These are phyloP conservation scores for Lactarius quietus DNA, from an alignment of 768 basidiomycete species.

Conservation along the genomic window DNA sequence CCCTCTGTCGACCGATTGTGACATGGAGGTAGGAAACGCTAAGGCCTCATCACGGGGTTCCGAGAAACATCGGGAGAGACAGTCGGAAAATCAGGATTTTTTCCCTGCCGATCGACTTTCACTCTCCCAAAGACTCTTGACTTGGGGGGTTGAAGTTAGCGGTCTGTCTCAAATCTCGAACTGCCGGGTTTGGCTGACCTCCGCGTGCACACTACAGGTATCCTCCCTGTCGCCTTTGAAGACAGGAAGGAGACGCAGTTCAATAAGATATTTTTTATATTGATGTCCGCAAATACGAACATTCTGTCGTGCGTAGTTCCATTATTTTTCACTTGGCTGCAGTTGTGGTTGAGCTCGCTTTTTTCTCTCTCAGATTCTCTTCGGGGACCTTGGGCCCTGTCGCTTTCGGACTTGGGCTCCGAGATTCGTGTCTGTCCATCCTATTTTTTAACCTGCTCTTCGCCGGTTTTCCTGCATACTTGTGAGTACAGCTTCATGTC, in stretches of 20 bases:
- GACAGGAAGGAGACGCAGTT: constrained; percentile 39
- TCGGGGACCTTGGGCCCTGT: constrained; percentile 46
- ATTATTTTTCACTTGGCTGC: neutral
- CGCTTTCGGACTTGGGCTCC: constrained; percentile 41
- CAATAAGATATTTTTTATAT: constrained; percentile 42
- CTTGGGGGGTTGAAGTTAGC: constrained; percentile 35
- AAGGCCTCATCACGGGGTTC: neutral
- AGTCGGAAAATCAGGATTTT: neutral
- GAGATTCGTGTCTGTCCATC: constrained; percentile 45
- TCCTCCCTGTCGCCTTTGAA: constrained; percentile 35
- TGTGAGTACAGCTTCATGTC: constrained; percentile 31
- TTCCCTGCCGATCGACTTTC: neutral
- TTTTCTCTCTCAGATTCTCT: constrained; percentile 37
- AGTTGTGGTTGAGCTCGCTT: neutral
- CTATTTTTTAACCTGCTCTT: constrained; percentile 47
- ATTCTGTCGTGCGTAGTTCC: constrained; percentile 36
- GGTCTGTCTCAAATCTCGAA: constrained; percentile 25
- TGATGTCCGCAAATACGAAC: constrained; percentile 40
- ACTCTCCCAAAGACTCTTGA: constrained; percentile 28
- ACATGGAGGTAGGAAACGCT: neutral
- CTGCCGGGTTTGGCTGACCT: no score
- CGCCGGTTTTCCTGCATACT: constrained; percentile 41
- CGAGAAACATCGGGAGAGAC: neutral
- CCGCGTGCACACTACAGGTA: constrained; percentile 27
- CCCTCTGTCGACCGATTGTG: neutral